Base-by-base conservation (phyloP, 176 grass and related monocot genomes). In the Alopecurus myosuroides region DNA sequence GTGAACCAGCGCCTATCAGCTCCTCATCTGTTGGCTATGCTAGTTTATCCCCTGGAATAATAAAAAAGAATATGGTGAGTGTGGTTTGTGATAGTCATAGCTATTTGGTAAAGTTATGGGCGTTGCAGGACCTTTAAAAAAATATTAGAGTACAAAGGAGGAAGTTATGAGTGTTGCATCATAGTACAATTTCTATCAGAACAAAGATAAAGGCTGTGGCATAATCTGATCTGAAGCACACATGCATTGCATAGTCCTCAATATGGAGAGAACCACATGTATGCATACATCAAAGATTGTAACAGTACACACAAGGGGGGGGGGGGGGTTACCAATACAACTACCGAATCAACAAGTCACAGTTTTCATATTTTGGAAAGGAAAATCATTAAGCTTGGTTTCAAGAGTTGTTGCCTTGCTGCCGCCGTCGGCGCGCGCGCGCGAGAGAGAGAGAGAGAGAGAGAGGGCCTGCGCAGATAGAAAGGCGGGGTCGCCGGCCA, bases 41-140 rank as follows among this genome's bases (percentile, higher is more conserved):
- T 71, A 50, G 14, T 29, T 48, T 69, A 69, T 33, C 13, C 29
- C 87, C 86, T 89, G 78, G 64, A 78, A 62, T 31, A 29, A 78
- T 9, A 5, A 48, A 78, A 52, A 62, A 0, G 37, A 52, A 10
- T 11, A 62, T 13, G 30, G 13, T 25, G 7, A 74, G 67, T 50
- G 31, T 48, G n/a, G 44, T 48, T 56, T 46, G 29, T 19, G 20
- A 73, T 73, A 29, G 39, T n/a, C 68, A 45, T 18, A 8, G 13
- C 25, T 45, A 45, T 13, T 45, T 45, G 42, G 17, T 50, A 50
- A 52, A 52, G 1, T 8, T 7, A 52, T 20, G 49, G 17, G 49
- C 6, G 18, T 19, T 52, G 18, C 44, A 46, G 44, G 44, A 46
- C 15, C 3, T 46, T 46, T 15, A 4, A 46, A 14, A 46, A 46